Evolutionary conservation across 305 asterid genomes (phyloP), one percentile per base, ranked within the genome.

Genomic region (Rubia balearica): DNA sequence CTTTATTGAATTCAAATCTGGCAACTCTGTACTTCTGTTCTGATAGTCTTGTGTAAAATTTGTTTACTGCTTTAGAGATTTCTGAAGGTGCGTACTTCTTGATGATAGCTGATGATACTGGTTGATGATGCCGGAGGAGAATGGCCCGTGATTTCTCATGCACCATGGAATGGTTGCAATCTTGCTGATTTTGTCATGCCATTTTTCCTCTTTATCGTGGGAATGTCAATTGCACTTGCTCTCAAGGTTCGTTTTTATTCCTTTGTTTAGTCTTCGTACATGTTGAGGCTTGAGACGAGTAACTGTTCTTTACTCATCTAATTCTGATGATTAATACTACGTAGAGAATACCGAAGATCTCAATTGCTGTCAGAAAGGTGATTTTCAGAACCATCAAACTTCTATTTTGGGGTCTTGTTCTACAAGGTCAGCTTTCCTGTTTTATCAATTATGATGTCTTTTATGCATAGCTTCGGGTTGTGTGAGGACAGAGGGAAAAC

Each of bases 141-240:
- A 67, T 88, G 89, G 89, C 90, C 96, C 1, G 79, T 80, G 75
- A 87, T 88, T 45, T 84, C 85, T 36, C 95, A 89, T 75, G 90
- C 96, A 42, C 96, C 96, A 13, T 88, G 95, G 96, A 83, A 88
- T 67, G 96, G 95, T 38, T 89, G 92, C 82, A 86, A 83, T 65
- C 89, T 89, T 76, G 96, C 96, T 71, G 96, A 89, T 84, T 89
- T 89, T 73, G 96, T 86, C 48, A 89, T 89, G 96, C 96, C 96
- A 5, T 89, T 86, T 68, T 89, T 88, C 78, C 82, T 88, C 51
- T 89, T 89, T 70, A 88, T 88, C 65, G 95, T 89, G 74, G 95
- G 96, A 69, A 76, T 88, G 87, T 81, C 96, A 69, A 78, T 89
- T 70, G 87, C 90, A 10, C 92, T 89, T 78, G 84, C 90, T 22